Percentiles rank a stretch among this genome's conserved stretches.
These are phyloP conservation scores for Diaporthe eres DNA, from an alignment of 2,329 filamentous ascomycete genomes.

Conservation along the genomic window DNA sequence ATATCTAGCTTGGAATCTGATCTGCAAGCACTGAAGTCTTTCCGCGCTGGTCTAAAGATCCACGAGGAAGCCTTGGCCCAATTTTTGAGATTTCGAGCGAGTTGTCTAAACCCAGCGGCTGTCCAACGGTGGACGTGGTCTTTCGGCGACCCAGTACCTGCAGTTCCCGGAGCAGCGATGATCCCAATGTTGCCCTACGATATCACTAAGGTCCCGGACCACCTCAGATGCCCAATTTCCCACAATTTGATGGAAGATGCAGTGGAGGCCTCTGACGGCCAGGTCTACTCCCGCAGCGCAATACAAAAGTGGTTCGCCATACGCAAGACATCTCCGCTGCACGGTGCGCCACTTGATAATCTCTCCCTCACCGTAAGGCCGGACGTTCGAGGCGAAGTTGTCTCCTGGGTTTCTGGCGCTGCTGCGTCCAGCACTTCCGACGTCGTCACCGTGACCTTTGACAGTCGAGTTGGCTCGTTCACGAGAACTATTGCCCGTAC, in stretches of 20 bases:
- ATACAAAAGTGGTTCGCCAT: conserved; percentile 24
- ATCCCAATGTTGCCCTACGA: background rate
- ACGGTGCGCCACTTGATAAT: conserved; percentile 13
- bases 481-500: background rate
- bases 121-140: conserved; percentile 14
- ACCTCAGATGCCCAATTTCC: conserved; percentile 29
- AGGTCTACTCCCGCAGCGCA: conserved; percentile 2
- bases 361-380: background rate
- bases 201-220: conserved; percentile 16
- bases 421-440: background rate
- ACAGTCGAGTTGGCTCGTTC: conserved; percentile 25
- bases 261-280: conserved; percentile 23
- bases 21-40: background rate
- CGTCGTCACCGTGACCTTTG: conserved; percentile 17
- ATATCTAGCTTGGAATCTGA: conserved; percentile 7
- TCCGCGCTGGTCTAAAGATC: background rate
- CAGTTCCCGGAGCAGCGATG: background rate
- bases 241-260: conserved; percentile 30
- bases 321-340: conserved; percentile 6
- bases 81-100: conserved; percentile 11
- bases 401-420: background rate
- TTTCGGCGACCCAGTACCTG: conserved; percentile 21
- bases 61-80: background rate
- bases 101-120: background rate
- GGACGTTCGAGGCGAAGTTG: background rate